Conservation (phyloP, 75 land plant genomes). For the Cupressus sempervirens region DNA sequence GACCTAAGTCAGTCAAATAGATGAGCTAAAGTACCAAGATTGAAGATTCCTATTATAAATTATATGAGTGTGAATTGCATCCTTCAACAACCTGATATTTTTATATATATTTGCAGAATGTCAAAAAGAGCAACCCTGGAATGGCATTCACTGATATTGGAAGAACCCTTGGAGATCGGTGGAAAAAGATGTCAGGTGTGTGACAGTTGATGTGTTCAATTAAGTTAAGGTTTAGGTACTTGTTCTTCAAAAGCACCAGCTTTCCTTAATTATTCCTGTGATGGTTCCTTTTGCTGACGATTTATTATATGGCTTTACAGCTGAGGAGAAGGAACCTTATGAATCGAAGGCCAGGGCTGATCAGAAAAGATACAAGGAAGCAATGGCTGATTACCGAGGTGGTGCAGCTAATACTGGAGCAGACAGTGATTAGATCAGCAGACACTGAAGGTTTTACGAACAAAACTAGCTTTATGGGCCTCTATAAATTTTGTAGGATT, state of each 20-base stretch:
- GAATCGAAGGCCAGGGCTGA: constrained; percentile 57
- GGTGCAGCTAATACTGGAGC: constrained; percentile 47
- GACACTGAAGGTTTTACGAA: background rate
- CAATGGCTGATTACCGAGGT: constrained; percentile 61
- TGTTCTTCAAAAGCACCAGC: background rate
- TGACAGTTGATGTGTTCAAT: background rate
- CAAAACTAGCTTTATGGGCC: background rate
- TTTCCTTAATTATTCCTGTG: background rate
- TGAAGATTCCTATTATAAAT: too few relatives aligned
- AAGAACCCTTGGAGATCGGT: constrained; percentile 64
- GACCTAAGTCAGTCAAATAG: background rate
- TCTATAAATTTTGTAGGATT: background rate
- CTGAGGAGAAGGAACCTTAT: constrained; percentile 68
- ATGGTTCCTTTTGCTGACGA: background rate
- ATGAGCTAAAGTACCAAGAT: background rate
- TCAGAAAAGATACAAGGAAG: constrained; percentile 62
- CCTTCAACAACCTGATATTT: background rate
- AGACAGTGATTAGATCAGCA: constrained; percentile 33
- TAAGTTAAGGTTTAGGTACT: background rate
- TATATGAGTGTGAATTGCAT: background rate
- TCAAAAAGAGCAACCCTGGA: constrained; percentile 69
- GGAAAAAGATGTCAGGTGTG: constrained; percentile 77
- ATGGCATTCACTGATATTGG: constrained; percentile 60
- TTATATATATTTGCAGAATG: constrained; percentile 38
- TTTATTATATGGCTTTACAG: constrained; percentile 30